Conservation (phyloP, 352 stramenopile genomes). For the Globisporangium radiosum region DNA sequence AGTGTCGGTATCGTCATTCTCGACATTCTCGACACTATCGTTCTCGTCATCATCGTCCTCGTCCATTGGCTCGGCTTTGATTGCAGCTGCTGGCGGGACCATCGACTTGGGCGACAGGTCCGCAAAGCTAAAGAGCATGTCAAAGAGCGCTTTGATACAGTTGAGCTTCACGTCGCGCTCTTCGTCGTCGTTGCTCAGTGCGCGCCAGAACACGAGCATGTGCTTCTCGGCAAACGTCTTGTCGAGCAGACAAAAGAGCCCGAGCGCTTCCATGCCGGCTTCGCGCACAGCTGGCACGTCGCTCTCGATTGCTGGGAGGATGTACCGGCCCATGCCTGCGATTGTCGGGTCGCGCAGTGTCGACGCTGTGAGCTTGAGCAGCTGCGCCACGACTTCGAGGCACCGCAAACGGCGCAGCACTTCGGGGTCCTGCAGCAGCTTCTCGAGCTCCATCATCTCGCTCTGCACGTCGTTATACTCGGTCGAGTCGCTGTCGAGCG, state of each 20-base stretch:
- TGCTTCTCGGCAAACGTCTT: constrained; percentile 60
- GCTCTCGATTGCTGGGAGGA: constrained; percentile 70
- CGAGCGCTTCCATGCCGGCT: constrained; percentile 66
- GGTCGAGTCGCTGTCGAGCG: constrained; percentile 43
- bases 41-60: constrained; percentile 13
- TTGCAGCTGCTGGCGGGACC: constrained; percentile 10
- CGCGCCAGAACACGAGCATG: constrained; percentile 73
- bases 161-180: constrained; percentile 71
- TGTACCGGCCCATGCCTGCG: constrained; percentile 61
- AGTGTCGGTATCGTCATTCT: too few species aligned
- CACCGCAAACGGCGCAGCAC: constrained; percentile 68
- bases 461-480: constrained; percentile 54
- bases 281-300: constrained; percentile 68
- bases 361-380: constrained; percentile 66
- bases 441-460: constrained; percentile 65
- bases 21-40: background rate
- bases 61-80: constrained; percentile 20
- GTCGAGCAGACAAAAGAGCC: constrained; percentile 65
- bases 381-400: constrained; percentile 64
- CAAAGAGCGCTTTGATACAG: constrained; percentile 66
- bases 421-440: constrained; percentile 57
- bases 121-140: constrained; percentile 60
- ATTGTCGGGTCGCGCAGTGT: constrained; percentile 62
- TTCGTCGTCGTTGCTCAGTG: constrained; percentile 72
- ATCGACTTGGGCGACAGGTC: constrained; percentile 51